Evolutionary conservation across 1,139 yeast genomes (phyloP).

Genomic region (Suhomyces chickasaworum): DNA sequence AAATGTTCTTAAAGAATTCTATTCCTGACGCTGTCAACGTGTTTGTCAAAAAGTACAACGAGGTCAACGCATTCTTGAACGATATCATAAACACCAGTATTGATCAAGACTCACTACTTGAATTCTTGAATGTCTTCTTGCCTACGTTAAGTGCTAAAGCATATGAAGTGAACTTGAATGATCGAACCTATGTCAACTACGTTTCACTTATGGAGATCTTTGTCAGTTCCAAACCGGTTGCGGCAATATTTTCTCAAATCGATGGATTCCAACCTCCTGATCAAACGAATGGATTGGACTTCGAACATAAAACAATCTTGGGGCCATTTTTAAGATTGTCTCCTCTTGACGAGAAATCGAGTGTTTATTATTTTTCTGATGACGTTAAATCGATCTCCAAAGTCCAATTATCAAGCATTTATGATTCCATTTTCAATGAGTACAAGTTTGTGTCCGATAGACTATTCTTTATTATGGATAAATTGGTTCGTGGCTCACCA

Average conservation of each 20-base stretch:
- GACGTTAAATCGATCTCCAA: slow-evolving; percentile 40
- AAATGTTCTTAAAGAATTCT: slow-evolving; percentile 55
- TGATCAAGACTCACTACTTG: slow-evolving; percentile 67
- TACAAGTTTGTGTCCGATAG: slow-evolving; percentile 58
- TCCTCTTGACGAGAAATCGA: slow-evolving; percentile 56
- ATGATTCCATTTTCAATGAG: slow-evolving; percentile 61
- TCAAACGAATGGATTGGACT: slow-evolving; percentile 45
- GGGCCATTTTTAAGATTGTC: slow-evolving; percentile 81
- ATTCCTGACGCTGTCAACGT: slow-evolving; percentile 29
- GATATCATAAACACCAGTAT: slow-evolving; percentile 60
- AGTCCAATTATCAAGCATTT: slow-evolving; percentile 47
- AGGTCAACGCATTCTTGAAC: slow-evolving; percentile 54
- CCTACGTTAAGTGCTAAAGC: slow-evolving; percentile 44
- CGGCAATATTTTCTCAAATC: slow-evolving; percentile 58
- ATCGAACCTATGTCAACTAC: slow-evolving; percentile 53
- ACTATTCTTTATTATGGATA: slow-evolving; percentile 69
- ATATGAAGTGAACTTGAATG: slow-evolving; percentile 38
- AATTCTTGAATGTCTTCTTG: slow-evolving; percentile 58
- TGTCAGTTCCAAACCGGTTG: slow-evolving; percentile 62
- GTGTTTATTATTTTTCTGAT: slow-evolving; percentile 50
- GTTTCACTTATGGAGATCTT: slow-evolving; percentile 60
- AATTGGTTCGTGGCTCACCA: slow-evolving; percentile 73
- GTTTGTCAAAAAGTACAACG: slow-evolving; percentile 31
- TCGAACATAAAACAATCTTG: slow-evolving; percentile 63
- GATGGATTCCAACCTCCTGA: slow-evolving; percentile 55